A percentile compares a stretch with the other conserved stretches of the same genome.
phyloP scores from a whole-genome alignment of 148 eudicot genomes.

The Rhododendron ferrugineum region DNA sequence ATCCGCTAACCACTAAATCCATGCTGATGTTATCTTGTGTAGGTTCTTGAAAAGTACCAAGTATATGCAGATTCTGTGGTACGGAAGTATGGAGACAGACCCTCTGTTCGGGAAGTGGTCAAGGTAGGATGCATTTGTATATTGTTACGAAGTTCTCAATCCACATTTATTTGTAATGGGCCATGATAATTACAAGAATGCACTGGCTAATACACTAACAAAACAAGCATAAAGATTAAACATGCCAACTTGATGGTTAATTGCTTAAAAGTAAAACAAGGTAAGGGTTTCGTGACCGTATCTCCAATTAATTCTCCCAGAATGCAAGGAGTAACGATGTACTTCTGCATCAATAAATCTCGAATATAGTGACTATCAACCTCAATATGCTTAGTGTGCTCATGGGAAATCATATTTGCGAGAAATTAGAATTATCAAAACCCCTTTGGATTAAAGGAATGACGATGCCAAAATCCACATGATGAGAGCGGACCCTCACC shows the following conservation, averaged over 20 bases:
- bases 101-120: conserved; percentile 68
- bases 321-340: background rate
- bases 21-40: background rate
- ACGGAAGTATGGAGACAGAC: conserved; percentile 63
- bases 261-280: background rate
- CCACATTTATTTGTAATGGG: background rate
- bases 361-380: background rate
- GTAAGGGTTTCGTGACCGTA: background rate
- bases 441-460: background rate
- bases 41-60: conserved; percentile 85
- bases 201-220: background rate
- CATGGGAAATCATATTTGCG: background rate
- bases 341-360: too few species aligned
- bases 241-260: background rate
- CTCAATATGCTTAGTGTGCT: background rate
- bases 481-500: background rate
- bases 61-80: conserved; percentile 77
- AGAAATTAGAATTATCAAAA: background rate
- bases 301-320: background rate
- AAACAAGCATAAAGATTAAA: background rate
- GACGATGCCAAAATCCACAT: background rate
- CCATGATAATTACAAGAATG: background rate
- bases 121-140: conserved; percentile 40
- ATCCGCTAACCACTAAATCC: background rate
- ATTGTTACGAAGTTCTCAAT: background rate